These are phyloP conservation scores for Tylopilus subfusipes DNA, from an alignment of 768 basidiomycete genomes.

Conservation along the genomic window DNA sequence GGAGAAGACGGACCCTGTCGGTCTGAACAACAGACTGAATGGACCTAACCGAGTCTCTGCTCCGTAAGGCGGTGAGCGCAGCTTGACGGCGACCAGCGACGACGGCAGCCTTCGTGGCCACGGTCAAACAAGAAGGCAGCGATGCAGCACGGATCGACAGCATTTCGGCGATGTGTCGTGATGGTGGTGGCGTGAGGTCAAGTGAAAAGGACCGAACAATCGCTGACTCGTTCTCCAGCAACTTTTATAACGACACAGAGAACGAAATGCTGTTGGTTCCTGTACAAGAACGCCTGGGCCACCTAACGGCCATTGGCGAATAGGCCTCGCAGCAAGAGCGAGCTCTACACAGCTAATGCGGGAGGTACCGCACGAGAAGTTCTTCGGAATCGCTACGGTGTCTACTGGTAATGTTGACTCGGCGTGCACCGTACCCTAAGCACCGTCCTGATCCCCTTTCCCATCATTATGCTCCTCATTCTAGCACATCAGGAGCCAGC, in stretches of 20 bases:
- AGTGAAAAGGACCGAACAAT: neutral
- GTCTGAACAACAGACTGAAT: slow-evolving; percentile 69
- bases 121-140: slow-evolving; percentile 28
- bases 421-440: too few species aligned
- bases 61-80: slow-evolving; percentile 38
- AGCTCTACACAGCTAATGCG: neutral
- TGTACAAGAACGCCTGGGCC: neutral
- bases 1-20: slow-evolving; percentile 53
- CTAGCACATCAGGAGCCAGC: too few species aligned
- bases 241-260: slow-evolving; percentile 4
- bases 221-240: neutral
- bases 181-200: neutral
- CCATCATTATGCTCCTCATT: too few species aligned
- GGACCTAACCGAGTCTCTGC: slow-evolving; percentile 37
- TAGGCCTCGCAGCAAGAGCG: neutral
- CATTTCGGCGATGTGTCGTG: slow-evolving; percentile 19
- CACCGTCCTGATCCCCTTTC: too few species aligned
- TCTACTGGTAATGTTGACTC: neutral
- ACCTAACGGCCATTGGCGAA: slow-evolving; percentile 2
- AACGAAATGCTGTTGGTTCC: slow-evolving; percentile 22
- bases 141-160: slow-evolving; percentile 28
- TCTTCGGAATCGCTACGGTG: too few species aligned
- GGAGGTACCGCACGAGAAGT: neutral
- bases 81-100: slow-evolving; percentile 44
- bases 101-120: slow-evolving; percentile 44